Evolutionary conservation across 2,329 filamentous ascomycete genomes (phyloP).

Genomic region (Aspergillus aculeatus): DNA sequence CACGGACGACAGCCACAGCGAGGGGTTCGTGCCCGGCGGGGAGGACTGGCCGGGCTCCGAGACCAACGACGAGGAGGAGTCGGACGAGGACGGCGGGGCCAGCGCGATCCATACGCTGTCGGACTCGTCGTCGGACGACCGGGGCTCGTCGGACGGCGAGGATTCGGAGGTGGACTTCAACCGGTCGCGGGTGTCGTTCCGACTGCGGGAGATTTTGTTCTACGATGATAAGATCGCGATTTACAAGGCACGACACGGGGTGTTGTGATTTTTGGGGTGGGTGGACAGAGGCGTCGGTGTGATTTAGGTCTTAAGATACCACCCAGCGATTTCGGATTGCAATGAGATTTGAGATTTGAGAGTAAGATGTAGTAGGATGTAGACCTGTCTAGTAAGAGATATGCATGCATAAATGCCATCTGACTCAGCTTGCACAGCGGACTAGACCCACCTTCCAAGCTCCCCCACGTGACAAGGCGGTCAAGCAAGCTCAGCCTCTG

Average conservation of each 20-base stretch:
- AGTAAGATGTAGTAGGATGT: too few species aligned
- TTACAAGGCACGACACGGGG: constrained; percentile 71
- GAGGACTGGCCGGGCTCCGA: constrained; percentile 47
- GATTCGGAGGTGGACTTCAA: constrained; percentile 43
- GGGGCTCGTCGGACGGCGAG: constrained; percentile 41
- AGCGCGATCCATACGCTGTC: constrained; percentile 23
- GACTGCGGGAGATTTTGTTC: constrained; percentile 75
- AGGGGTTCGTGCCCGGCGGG: constrained; percentile 45
- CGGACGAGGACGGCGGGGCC: constrained; percentile 40
- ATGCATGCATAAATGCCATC: too few species aligned
- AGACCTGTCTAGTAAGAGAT: too few species aligned
- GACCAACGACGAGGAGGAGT: constrained; percentile 45
- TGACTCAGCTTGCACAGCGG: too few species aligned
- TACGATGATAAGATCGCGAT: constrained; percentile 81
- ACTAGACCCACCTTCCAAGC: not conserved
- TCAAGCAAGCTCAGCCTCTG: constrained; percentile 17
- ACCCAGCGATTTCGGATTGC: not conserved
- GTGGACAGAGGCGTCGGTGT: not conserved
- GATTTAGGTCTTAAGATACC: not conserved
- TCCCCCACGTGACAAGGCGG: constrained; percentile 16
- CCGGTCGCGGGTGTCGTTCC: constrained; percentile 49
- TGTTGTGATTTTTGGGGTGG: constrained; percentile 27
- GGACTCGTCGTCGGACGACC: constrained; percentile 26
- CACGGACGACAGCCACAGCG: constrained; percentile 47
- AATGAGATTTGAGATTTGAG: too few species aligned